Evolutionary conservation across 2,329 filamentous ascomycete genomes (phyloP).

Genomic region (Plectosphaerella cucumerina): DNA sequence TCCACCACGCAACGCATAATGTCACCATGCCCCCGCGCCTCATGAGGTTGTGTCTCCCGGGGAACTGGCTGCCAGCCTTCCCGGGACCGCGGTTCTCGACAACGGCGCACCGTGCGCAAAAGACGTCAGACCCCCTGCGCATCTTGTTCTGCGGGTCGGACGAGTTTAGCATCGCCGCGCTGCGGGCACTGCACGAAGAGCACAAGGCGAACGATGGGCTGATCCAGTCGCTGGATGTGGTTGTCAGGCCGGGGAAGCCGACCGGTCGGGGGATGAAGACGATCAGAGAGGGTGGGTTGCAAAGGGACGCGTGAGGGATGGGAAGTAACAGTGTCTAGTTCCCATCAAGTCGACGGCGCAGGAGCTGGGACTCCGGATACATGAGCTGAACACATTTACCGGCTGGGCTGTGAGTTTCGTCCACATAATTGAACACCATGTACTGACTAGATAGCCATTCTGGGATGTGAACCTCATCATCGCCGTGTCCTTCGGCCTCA

Average conservation of each 20-base stretch:
- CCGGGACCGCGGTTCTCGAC: not conserved
- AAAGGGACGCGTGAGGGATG: not conserved
- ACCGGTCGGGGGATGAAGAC: constrained; percentile 69
- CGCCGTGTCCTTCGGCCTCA: constrained; percentile 90
- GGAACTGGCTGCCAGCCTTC: not conserved
- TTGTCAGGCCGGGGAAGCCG: constrained; percentile 76
- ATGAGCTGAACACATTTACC: constrained; percentile 78
- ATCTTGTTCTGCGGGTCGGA: constrained; percentile 96
- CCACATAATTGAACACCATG: constrained; percentile 1
- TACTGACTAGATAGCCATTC: constrained; percentile 36
- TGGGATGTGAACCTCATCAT: constrained; percentile 70
- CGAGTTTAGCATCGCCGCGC: constrained; percentile 76
- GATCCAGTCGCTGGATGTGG: constrained; percentile 78
- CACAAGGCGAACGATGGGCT: constrained; percentile 44
- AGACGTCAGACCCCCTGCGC: constrained; percentile 56
- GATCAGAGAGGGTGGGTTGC: constrained; percentile 55
- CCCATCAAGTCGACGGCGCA: constrained; percentile 67
- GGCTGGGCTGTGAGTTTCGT: constrained; percentile 63
- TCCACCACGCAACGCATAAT: not conserved
- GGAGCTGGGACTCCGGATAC: constrained; percentile 60
- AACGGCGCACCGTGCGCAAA: not conserved
- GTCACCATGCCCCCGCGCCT: not conserved
- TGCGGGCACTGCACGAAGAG: constrained; percentile 65
- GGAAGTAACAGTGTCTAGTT: constrained; percentile 40
- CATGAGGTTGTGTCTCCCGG: not conserved